A percentile compares a stretch with the other conserved stretches of the same genome.
Evolutionary conservation across 2,329 filamentous ascomycete genomes (phyloP).

Genomic region (Myriangium duriaei): DNA sequence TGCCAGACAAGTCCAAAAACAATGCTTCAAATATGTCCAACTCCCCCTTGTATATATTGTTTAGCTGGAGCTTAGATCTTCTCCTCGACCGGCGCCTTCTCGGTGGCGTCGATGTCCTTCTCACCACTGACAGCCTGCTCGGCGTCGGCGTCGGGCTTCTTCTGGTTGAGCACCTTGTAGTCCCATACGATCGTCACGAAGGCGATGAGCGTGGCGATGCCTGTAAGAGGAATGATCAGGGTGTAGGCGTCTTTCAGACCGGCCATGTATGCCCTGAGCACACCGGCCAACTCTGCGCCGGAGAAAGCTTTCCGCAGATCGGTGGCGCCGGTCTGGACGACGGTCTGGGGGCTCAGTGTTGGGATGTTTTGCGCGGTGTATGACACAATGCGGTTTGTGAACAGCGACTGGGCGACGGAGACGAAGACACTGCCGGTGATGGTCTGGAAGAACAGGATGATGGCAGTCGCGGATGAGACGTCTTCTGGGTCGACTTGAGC

Average conservation of each 20-base stretch:
- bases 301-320: slow-evolving; percentile 27
- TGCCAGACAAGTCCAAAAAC: too few relatives aligned
- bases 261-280: slow-evolving; percentile 25
- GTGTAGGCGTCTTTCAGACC: slow-evolving; percentile 19
- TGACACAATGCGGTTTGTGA: slow-evolving; percentile 29
- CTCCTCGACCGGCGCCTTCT: neutral
- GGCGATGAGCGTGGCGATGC: slow-evolving; percentile 5
- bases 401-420: slow-evolving; percentile 29
- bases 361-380: slow-evolving; percentile 24
- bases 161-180: slow-evolving; percentile 9
- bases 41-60: too few relatives aligned
- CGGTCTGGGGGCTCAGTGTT: slow-evolving; percentile 20
- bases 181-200: slow-evolving; percentile 4
- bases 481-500: slow-evolving; percentile 24
- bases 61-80: too few relatives aligned
- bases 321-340: slow-evolving; percentile 34
- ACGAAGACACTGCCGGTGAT: slow-evolving; percentile 32
- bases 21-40: too few relatives aligned
- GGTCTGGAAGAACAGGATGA: slow-evolving; percentile 31
- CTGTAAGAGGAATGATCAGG: slow-evolving; percentile 14
- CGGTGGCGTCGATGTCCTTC: too few relatives aligned
- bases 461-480: slow-evolving; percentile 26
- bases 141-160: slow-evolving; percentile 1
- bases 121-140: slow-evolving; percentile 1
- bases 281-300: slow-evolving; percentile 17